A percentile compares a stretch with the other conserved stretches of the same genome.
phyloP scores from a whole-genome alignment of 139 green algal genomes.

The Tetradesmus lagerheimii region DNA sequence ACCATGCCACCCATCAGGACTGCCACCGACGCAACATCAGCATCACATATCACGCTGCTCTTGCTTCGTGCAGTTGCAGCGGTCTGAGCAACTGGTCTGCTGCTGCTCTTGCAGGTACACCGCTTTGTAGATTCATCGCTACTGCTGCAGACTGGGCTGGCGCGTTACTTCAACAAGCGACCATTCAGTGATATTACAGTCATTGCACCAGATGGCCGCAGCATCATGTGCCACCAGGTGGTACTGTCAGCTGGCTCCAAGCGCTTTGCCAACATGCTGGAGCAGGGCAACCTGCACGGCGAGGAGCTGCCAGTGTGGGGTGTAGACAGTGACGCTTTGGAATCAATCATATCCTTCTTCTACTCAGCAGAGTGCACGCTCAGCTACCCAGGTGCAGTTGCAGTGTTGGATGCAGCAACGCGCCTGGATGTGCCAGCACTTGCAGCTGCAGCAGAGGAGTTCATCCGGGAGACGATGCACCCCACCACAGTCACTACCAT shows the following conservation, averaged over 20 bases:
- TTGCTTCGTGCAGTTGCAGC: not conserved
- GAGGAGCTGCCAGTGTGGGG: slow-evolving; percentile 65
- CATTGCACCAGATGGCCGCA: slow-evolving; percentile 53
- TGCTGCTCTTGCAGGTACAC: slow-evolving; percentile 24
- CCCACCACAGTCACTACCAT: slow-evolving; percentile 49
- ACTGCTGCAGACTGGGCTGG: slow-evolving; percentile 25
- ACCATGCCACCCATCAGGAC: not conserved
- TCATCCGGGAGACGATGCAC: slow-evolving; percentile 17
- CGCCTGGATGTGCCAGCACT: slow-evolving; percentile 54
- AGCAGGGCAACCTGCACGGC: slow-evolving; percentile 46
- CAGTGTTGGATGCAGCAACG: slow-evolving; percentile 54
- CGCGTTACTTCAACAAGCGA: slow-evolving; percentile 47
- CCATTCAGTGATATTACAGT: slow-evolving; percentile 58
- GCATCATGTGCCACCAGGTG: slow-evolving; percentile 57
- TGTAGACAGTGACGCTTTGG: slow-evolving; percentile 57
- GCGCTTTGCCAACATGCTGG: slow-evolving; percentile 59
- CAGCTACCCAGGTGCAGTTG: slow-evolving; percentile 40
- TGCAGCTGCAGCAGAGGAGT: slow-evolving; percentile 48
- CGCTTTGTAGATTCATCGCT: not conserved
- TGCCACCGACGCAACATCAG: not conserved
- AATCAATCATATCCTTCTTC: slow-evolving; percentile 58
- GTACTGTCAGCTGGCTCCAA: slow-evolving; percentile 58
- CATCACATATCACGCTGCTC: not conserved
- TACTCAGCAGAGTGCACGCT: slow-evolving; percentile 57
- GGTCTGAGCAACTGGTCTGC: not conserved